phyloP scores from a whole-genome alignment of 805 yeast genomes.

The Osmozyma mogii region DNA sequence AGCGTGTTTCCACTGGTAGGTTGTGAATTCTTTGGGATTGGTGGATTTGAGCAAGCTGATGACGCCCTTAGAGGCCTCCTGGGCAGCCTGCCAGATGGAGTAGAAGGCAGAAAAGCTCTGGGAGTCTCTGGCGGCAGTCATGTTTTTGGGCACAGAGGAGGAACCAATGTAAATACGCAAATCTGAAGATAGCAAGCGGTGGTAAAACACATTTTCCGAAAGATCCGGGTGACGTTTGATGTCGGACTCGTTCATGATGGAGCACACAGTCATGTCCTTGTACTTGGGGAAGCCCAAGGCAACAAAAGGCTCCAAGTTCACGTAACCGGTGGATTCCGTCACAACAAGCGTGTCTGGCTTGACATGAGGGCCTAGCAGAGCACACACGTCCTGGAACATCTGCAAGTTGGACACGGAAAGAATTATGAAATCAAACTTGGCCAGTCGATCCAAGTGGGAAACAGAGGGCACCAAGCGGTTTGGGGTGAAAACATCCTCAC shows the following conservation, averaged over 20 bases:
- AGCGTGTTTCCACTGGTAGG: constrained; percentile 81
- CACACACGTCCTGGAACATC: constrained; percentile 26
- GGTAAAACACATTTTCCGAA: constrained; percentile 18
- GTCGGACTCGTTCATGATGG: constrained; percentile 59
- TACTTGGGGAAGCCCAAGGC: constrained; percentile 31
- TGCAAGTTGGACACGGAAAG: constrained; percentile 29
- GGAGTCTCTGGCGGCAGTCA: constrained; percentile 6
- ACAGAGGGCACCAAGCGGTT: constrained; percentile 9
- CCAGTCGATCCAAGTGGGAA: constrained; percentile 8
- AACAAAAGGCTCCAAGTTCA: constrained; percentile 65
- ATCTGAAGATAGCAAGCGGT: constrained; percentile 26
- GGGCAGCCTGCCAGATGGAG: constrained; percentile 26
- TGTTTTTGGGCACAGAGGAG: constrained; percentile 10
- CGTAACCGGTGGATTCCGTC: constrained; percentile 64
- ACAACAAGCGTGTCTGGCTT: constrained; percentile 42
- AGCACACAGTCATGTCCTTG: constrained; percentile 32
- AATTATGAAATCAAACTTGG: constrained; percentile 27
- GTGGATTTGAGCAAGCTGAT: constrained; percentile 43
- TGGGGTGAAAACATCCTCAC: constrained; percentile 11
- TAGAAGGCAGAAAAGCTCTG: constrained; percentile 12
- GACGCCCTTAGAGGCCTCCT: constrained; percentile 26
- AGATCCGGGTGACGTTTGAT: constrained; percentile 30
- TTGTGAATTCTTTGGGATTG: constrained; percentile 49
- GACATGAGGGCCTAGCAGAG: constrained; percentile 18
- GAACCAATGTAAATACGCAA: constrained; percentile 40